phyloP scores from a whole-genome alignment of 2,329 filamentous ascomycete genomes.

The Kalaharituber pfeilii region DNA sequence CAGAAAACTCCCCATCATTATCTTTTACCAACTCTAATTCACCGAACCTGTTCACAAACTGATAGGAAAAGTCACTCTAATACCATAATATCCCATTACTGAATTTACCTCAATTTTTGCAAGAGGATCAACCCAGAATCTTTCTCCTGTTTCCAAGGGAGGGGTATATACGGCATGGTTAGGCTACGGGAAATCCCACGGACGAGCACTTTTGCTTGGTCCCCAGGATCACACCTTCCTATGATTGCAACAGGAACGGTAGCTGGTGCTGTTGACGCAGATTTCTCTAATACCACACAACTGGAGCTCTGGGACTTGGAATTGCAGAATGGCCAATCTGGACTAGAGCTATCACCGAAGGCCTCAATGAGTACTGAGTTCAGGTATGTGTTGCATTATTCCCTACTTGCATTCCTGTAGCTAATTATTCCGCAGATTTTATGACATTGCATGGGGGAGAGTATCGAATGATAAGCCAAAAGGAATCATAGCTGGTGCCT shows the following conservation, averaged over 20 bases:
- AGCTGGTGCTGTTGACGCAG: slow-evolving; percentile 84
- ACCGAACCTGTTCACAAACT: too few relatives aligned
- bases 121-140: too few relatives aligned
- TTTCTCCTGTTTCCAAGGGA: not conserved
- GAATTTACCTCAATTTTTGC: too few relatives aligned
- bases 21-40: too few relatives aligned
- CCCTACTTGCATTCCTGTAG: slow-evolving; percentile 14
- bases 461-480: slow-evolving; percentile 59
- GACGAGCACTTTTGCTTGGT: slow-evolving; percentile 96
- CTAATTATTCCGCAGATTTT: slow-evolving; percentile 47
- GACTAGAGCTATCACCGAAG: slow-evolving; percentile 68
- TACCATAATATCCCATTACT: too few relatives aligned
- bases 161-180: slow-evolving; percentile 47
- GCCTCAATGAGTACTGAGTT: slow-evolving; percentile 75
- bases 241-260: slow-evolving; percentile 84
- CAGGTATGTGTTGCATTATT: slow-evolving; percentile 40
- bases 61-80: too few relatives aligned
- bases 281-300: slow-evolving; percentile 95
- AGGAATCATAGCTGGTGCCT: slow-evolving; percentile 83
- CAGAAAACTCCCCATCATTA: too few relatives aligned
- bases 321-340: slow-evolving; percentile 57
- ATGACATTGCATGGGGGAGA: slow-evolving; percentile 88
- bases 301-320: slow-evolving; percentile 90
- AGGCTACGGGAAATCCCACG: slow-evolving; percentile 89
- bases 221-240: slow-evolving; percentile 58